Base-by-base conservation (phyloP, 1,284 basidiomycete genomes). In the Phaffia rhodozyma region DNA sequence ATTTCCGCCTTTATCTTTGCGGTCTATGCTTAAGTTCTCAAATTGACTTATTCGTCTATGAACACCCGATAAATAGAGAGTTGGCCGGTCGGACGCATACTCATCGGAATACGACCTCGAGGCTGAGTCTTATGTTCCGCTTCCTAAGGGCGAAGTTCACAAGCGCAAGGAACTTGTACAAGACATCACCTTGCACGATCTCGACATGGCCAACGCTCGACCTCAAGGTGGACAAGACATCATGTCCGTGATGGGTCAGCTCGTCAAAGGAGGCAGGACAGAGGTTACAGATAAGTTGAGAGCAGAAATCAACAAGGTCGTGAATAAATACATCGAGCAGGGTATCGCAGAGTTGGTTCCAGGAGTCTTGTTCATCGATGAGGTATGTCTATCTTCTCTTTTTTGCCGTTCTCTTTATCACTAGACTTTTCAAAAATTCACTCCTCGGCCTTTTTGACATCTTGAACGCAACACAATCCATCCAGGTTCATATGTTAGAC, bases 51-150 rank as follows among this genome's bases (percentile, higher is more conserved):
- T 43, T 54, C 50, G 38, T 43, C 16, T 16, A 11, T 16, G 38
- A 16, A 43, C 38, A 16, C 50, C 52, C 66, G 48, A 16, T 16
- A 34, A 34, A 43, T 68, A 91, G 87, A 86, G 94, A 25, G 94
- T 98, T 7, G 94, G 94, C 16, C 84, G 94, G 29, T 97, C 93
- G 55, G 94, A 98, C 76, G 93, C 94, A 1, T 98, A 97, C 72
- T 92, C 94, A 0, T 92, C 91, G n/a, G 93, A 94, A 60, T 98
- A 91, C 75, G 96, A 97, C 75, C 84, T 98, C 58, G 96, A 97
- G 77, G 91, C 93, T 6, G 94, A 97, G 74, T 97, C 94, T 59
- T 98, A 97, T 72, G 94, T 98, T 1, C 93, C 94, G 5, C 78
- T 97, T 59, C 94, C 96, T 0, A 98, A 98, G 77, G 94, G 93